Base-by-base conservation (phyloP, 257 asterid genomes). In the Avicennia marina region DNA sequence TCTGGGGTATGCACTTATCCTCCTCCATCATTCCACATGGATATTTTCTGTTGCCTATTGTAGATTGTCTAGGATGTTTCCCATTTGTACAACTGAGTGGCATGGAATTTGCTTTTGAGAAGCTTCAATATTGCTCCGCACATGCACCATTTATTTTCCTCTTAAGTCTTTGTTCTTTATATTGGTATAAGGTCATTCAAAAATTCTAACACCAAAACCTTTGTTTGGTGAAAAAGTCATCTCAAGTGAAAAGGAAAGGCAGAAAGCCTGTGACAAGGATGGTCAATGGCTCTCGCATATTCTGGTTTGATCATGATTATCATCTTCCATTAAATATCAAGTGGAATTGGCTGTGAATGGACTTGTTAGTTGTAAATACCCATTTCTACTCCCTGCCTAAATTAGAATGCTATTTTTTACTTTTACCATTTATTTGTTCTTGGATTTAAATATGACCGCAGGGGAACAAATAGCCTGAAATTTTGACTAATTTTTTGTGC, bases 1-100 rank as follows among this genome's bases (percentile, higher is more conserved):
- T 75, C 69, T 79, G 57, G 84, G 96, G 94, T 85, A 77, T 61
- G 84, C 40, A 60, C 66, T 52, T 32, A 34, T 25, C 38, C 64
- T 68, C 56, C 40, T 21, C 32, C 44, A 36, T 51, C 34, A 29
- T 48, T 66, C 17, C 59, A 39, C 20, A 40, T 22, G 18, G 39
- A 51, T 40, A 45, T 36, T 49, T 22, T 38, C 7, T 29, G 21
- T 19, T 12, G 27, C 55, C 36, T 16, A 31, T 58, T 8, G 21
- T 24, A n/a, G 17, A 20, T 16, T 44, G 31, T 53, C 3, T 40
- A 16, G 41, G 6, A 6, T 36, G 32, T 53, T 42, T 22, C 29
- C 27, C 12, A 13, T 40, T 7, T 40, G 7, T 53, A 33, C 60
- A 36, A 45, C 51, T 52, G 21, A 27, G 49, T 42, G 58, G 73